Conservation (phyloP, 2,329 filamentous ascomycete species). For the Coniochaeta sp. region DNA sequence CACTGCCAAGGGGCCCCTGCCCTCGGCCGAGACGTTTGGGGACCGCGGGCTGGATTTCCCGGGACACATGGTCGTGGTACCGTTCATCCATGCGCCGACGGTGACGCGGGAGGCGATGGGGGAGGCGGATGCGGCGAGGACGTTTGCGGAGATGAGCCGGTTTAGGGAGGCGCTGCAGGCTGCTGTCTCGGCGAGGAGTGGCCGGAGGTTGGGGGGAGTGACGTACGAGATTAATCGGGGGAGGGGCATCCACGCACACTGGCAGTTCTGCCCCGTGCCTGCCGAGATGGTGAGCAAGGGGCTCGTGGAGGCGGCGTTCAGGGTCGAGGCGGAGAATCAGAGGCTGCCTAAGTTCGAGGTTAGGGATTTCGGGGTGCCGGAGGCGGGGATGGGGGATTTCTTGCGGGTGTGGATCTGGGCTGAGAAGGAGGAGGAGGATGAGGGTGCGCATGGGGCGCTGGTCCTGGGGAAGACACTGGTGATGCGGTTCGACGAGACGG, state of each 20-base stretch:
- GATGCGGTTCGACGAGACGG: constrained; percentile 62
- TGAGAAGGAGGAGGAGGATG: constrained; percentile 30
- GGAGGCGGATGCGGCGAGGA: constrained; percentile 48
- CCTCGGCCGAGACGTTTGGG: constrained; percentile 59
- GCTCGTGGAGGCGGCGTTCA: constrained; percentile 81
- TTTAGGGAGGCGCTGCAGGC: constrained; percentile 71
- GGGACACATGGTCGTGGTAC: constrained; percentile 84
- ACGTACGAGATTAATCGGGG: constrained; percentile 87
- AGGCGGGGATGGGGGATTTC: constrained; percentile 67
- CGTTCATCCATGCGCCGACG: constrained; percentile 73
- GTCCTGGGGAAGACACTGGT: constrained; percentile 63
- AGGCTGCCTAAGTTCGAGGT: constrained; percentile 43
- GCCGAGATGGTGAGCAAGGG: constrained; percentile 60
- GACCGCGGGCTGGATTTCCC: constrained; percentile 64
- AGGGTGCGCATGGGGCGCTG: background rate
- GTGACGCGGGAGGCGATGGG: constrained; percentile 52
- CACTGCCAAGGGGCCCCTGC: constrained; percentile 83
- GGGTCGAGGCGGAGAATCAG: constrained; percentile 75
- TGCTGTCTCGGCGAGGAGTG: constrained; percentile 58
- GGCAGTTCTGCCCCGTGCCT: constrained; percentile 82
- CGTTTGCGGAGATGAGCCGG: constrained; percentile 72
- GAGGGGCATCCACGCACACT: constrained; percentile 80
- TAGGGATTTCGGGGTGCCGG: constrained; percentile 40
- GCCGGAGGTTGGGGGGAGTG: constrained; percentile 65
- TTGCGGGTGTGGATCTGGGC: constrained; percentile 80